Evolutionary conservation across 1,284 basidiomycete species (phyloP).

Genomic region (Apiotrichum siamense): DNA sequence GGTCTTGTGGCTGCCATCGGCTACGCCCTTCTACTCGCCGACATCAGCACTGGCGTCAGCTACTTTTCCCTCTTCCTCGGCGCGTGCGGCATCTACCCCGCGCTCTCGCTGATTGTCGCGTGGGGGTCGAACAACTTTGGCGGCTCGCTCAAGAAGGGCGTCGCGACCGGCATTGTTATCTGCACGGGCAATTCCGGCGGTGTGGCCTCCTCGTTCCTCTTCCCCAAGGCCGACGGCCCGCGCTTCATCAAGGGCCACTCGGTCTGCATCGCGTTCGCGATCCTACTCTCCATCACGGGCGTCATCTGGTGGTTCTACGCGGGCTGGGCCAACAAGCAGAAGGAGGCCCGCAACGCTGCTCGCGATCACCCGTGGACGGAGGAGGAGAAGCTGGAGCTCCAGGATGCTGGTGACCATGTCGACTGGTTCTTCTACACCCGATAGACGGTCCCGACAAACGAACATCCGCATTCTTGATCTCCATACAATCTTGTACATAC

Average conservation of each 20-base stretch:
- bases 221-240: slow-evolving; percentile 30
- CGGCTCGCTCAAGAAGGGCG: slow-evolving; percentile 54
- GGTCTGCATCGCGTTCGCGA: slow-evolving; percentile 24
- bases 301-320: slow-evolving; percentile 24
- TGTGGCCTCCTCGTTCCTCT: slow-evolving; percentile 50
- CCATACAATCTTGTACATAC: no score
- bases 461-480: no score
- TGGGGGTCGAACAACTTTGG: slow-evolving; percentile 57
- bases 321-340: slow-evolving; percentile 19
- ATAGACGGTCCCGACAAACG: no score
- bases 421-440: slow-evolving; percentile 34
- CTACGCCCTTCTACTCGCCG: slow-evolving; percentile 31
- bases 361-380: slow-evolving; percentile 24
- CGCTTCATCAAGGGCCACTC: slow-evolving; percentile 29
- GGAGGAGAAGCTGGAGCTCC: slow-evolving; percentile 22
- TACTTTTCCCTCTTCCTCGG: slow-evolving; percentile 56
- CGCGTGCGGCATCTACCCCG: slow-evolving; percentile 54
- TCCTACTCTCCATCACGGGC: slow-evolving; percentile 16
- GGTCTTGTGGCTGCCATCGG: slow-evolving; percentile 32
- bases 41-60: slow-evolving; percentile 43
- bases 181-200: slow-evolving; percentile 56
- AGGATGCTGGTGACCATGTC: slow-evolving; percentile 30
- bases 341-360: slow-evolving; percentile 23
- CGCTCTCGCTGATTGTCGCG: slow-evolving; percentile 54
- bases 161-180: slow-evolving; percentile 55